These are phyloP conservation scores for Rhizopus arrhizus DNA, from an alignment of 371 early-diverging fungal genomes.

Conservation along the genomic window DNA sequence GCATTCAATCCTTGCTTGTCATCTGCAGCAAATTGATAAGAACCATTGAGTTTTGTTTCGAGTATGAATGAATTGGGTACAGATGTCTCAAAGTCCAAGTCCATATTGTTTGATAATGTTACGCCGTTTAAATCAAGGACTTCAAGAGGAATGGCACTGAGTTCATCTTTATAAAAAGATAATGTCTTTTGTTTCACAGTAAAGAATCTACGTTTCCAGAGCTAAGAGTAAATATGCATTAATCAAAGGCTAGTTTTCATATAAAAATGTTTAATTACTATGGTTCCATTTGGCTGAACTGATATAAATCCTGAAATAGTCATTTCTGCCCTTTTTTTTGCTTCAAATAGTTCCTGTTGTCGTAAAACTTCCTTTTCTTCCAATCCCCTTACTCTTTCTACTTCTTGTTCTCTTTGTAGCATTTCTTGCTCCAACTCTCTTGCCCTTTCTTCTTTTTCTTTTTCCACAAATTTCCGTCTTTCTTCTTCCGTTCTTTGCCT, in stretches of 20 bases:
- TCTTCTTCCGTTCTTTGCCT: not conserved
- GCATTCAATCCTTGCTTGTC: slow-evolving; percentile 23
- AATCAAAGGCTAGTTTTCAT: not conserved
- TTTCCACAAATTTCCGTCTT: too few relatives aligned
- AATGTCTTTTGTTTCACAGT: slow-evolving; percentile 26
- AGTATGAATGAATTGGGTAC: slow-evolving; percentile 49
- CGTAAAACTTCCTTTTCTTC: slow-evolving; percentile 30
- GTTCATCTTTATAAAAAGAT: slow-evolving; percentile 28
- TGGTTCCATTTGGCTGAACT: slow-evolving; percentile 32
- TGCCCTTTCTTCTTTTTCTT: too few relatives aligned
- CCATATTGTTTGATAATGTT: slow-evolving; percentile 30
- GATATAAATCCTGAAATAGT: slow-evolving; percentile 33
- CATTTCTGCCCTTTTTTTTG: slow-evolving; percentile 33
- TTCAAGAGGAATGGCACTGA: slow-evolving; percentile 34
- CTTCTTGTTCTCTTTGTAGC: too few relatives aligned
- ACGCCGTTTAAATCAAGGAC: slow-evolving; percentile 52
- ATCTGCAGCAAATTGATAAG: slow-evolving; percentile 45
- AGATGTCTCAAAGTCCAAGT: slow-evolving; percentile 40
- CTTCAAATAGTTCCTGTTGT: slow-evolving; percentile 27
- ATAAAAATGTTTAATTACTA: slow-evolving; percentile 16
- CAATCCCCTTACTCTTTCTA: not conserved
- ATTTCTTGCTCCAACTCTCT: too few relatives aligned
- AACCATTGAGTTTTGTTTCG: slow-evolving; percentile 33
- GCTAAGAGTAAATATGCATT: slow-evolving; percentile 9
- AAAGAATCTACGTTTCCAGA: slow-evolving; percentile 42